Evolutionary conservation across 108 stramenopile species (phyloP).

Genomic region (Pseudonitzschia delicatissima): DNA sequence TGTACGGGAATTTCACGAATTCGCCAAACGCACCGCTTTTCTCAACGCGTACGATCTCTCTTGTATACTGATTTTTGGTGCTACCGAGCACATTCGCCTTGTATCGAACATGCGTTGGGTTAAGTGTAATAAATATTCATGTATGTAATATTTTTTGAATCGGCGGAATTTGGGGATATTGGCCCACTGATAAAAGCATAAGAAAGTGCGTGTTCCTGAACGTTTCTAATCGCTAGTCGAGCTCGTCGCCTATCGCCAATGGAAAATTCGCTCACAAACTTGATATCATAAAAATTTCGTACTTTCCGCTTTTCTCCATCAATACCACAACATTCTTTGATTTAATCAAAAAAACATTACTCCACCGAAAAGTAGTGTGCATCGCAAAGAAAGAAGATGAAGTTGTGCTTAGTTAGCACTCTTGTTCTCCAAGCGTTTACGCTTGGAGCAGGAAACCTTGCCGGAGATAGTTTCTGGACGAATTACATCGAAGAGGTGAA

Average conservation of each 20-base stretch:
- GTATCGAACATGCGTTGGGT: too few relatives aligned
- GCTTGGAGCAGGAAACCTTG: not conserved
- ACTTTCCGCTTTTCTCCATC: not conserved
- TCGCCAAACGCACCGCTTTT: too few relatives aligned
- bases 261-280: conserved; percentile 14
- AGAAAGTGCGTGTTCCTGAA: too few relatives aligned
- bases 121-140: too few relatives aligned
- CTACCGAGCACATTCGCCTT: too few relatives aligned
- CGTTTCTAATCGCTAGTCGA: conserved; percentile 10
- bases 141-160: too few relatives aligned
- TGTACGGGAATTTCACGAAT: too few relatives aligned
- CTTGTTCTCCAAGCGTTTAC: conserved; percentile 4
- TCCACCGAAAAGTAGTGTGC: not conserved
- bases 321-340: too few relatives aligned
- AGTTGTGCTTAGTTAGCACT: conserved; percentile 6
- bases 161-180: too few relatives aligned
- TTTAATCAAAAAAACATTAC: too few relatives aligned
- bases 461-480: conserved; percentile 14
- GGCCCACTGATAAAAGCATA: not conserved
- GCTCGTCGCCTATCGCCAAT: conserved; percentile 2
- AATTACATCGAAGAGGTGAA: conserved; percentile 16
- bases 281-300: not conserved
- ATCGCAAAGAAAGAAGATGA: not conserved
- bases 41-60: too few relatives aligned
- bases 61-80: too few relatives aligned